A percentile compares a stretch with the other conserved stretches of the same genome.
Evolutionary conservation across 2,329 filamentous ascomycete species (phyloP).

Genomic region (Cercospora nicotianae): DNA sequence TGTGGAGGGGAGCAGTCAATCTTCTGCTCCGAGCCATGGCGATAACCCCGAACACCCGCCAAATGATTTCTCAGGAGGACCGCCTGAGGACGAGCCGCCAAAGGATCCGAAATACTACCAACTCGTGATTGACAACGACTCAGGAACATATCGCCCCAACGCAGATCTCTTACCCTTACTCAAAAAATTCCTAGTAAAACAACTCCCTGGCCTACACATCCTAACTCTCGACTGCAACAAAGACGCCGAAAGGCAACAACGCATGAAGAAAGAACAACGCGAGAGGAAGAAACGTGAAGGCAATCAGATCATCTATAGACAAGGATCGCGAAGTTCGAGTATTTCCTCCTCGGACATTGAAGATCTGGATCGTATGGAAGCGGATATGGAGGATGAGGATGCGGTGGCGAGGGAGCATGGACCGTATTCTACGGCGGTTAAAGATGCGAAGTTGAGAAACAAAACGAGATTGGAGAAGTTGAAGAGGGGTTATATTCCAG

Average conservation of each 20-base stretch:
- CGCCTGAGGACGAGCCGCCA: slow-evolving; percentile 46
- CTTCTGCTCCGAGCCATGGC: slow-evolving; percentile 44
- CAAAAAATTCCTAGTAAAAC: slow-evolving; percentile 66
- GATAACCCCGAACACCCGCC: slow-evolving; percentile 53
- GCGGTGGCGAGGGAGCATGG: slow-evolving; percentile 24
- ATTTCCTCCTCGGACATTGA: slow-evolving; percentile 60
- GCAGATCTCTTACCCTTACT: slow-evolving; percentile 71
- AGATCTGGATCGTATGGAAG: slow-evolving; percentile 50
- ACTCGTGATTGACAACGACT: slow-evolving; percentile 92
- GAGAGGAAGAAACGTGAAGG: slow-evolving; percentile 68
- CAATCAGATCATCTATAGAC: slow-evolving; percentile 55
- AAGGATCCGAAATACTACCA: slow-evolving; percentile 67
- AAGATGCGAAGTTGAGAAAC: slow-evolving; percentile 30
- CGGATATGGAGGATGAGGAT: slow-evolving; percentile 20
- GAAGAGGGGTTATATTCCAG: slow-evolving; percentile 17
- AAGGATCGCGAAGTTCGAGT: slow-evolving; percentile 49
- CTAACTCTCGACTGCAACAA: slow-evolving; percentile 69
- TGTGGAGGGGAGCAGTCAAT: slow-evolving; percentile 45
- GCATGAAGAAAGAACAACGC: slow-evolving; percentile 74
- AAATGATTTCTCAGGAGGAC: slow-evolving; percentile 50
- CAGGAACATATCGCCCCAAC: slow-evolving; percentile 88
- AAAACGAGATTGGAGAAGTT: slow-evolving; percentile 25
- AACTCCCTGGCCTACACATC: slow-evolving; percentile 76
- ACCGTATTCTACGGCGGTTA: slow-evolving; percentile 23
- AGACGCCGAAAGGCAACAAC: slow-evolving; percentile 69